These are phyloP conservation scores for Aspergillus persii DNA, from an alignment of 2,329 filamentous ascomycete genomes.

Conservation along the genomic window DNA sequence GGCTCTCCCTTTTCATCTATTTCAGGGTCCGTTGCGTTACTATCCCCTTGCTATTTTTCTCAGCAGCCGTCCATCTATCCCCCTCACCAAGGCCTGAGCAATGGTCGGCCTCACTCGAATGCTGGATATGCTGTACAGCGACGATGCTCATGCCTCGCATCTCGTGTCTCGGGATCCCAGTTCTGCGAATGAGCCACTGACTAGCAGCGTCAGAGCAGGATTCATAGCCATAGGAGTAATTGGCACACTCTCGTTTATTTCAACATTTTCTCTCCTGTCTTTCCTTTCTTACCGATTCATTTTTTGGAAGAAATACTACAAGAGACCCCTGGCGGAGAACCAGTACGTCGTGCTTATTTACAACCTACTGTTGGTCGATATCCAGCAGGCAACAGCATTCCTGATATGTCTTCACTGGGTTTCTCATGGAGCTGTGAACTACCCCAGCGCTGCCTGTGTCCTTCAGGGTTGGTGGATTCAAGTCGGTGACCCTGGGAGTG, in stretches of 20 bases:
- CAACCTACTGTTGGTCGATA: constrained; percentile 51
- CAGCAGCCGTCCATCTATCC: neutral
- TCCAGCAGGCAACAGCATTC: constrained; percentile 51
- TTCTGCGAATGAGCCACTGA: constrained; percentile 11
- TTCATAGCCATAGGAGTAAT: constrained; percentile 48
- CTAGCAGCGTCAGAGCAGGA: constrained; percentile 36
- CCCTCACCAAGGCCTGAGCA: neutral
- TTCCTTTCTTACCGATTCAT: constrained; percentile 52
- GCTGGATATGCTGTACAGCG: constrained; percentile 1
- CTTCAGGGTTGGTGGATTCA: constrained; percentile 54
- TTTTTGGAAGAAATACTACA: constrained; percentile 49
- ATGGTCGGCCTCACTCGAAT: constrained; percentile 4
- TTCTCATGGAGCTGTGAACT: constrained; percentile 39
- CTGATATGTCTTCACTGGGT: constrained; percentile 47
- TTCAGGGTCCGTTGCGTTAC: neutral
- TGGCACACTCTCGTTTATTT: constrained; percentile 42
- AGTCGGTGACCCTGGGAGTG: constrained; percentile 50
- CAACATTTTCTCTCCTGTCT: constrained; percentile 30
- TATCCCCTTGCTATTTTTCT: neutral
- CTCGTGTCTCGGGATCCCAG: neutral
- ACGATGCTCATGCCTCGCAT: neutral
- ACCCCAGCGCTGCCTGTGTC: constrained; percentile 46
- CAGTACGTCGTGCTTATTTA: constrained; percentile 54
- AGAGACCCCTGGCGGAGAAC: constrained; percentile 49
- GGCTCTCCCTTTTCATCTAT: neutral